Evolutionary conservation across 805 yeast genomes (phyloP).

Genomic region (Nematodospora valgi): DNA sequence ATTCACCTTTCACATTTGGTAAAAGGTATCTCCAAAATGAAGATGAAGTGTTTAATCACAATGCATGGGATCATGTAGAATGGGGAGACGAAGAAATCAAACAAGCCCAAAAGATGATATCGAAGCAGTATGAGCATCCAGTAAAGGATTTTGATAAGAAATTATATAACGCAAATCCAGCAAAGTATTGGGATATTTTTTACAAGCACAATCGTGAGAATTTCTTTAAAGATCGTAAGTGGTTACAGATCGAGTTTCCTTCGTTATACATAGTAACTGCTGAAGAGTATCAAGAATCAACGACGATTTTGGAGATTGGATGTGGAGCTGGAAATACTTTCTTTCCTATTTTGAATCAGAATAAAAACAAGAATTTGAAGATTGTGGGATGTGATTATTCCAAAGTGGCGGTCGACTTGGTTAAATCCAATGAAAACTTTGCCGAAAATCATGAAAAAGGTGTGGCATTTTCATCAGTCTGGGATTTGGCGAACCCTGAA

Average conservation of each 20-base stretch:
- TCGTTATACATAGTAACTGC: slow-evolving; percentile 69
- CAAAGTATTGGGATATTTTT: slow-evolving; percentile 92
- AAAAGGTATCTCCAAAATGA: slow-evolving; percentile 70
- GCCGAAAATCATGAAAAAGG: slow-evolving; percentile 44
- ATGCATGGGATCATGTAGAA: slow-evolving; percentile 97
- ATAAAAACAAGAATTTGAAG: slow-evolving; percentile 70
- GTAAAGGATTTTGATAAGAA: slow-evolving; percentile 85
- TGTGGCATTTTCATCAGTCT: slow-evolving; percentile 77
- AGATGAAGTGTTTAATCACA: slow-evolving; percentile 84
- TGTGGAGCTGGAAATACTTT: slow-evolving; percentile 98
- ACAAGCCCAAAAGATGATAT: slow-evolving; percentile 71
- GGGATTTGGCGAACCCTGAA: slow-evolving; percentile 87
- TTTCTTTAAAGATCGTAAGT: slow-evolving; percentile 93
- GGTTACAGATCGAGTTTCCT: slow-evolving; percentile 96
- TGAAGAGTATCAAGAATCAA: slow-evolving; percentile 63
- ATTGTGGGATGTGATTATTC: slow-evolving; percentile 89
- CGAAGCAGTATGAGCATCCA: slow-evolving; percentile 73
- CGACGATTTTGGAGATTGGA: slow-evolving; percentile 83
- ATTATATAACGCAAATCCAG: slow-evolving; percentile 79
- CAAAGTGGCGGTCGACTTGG: slow-evolving; percentile 84
- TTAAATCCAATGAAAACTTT: slow-evolving; percentile 60
- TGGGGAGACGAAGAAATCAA: slow-evolving; percentile 89
- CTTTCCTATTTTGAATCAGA: slow-evolving; percentile 82
- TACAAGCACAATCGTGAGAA: slow-evolving; percentile 88
- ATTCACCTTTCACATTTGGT: slow-evolving; percentile 89